Percentiles rank a stretch among this genome's conserved stretches.
These are phyloP conservation scores for Phytophthora aleatoria DNA, from an alignment of 352 stramenopile species.

Conservation along the genomic window DNA sequence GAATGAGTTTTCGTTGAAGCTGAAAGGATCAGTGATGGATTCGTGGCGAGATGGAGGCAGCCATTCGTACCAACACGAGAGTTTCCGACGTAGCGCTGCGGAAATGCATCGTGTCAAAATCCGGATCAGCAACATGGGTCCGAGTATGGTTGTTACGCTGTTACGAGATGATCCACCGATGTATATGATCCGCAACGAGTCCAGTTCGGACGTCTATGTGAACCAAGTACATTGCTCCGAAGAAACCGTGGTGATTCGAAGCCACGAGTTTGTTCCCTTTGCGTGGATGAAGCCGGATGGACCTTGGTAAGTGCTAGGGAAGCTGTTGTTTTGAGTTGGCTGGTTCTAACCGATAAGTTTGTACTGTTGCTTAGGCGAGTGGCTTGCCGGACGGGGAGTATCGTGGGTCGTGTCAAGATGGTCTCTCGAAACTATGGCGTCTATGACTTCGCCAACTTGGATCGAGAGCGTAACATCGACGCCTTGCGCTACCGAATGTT, in stretches of 20 bases:
- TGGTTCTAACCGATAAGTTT: constrained; percentile 4
- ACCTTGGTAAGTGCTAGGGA: constrained; percentile 53
- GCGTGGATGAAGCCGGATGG: constrained; percentile 81
- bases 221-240: constrained; percentile 72
- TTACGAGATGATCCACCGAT: constrained; percentile 79
- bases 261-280: constrained; percentile 78
- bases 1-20: constrained; percentile 84
- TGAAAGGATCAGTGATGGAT: constrained; percentile 60
- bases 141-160: constrained; percentile 84
- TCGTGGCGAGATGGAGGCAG: constrained; percentile 53
- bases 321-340: not conserved
- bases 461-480: constrained; percentile 75
- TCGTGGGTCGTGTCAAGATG: constrained; percentile 51
- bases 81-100: constrained; percentile 45
- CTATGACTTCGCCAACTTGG: constrained; percentile 87
- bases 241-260: constrained; percentile 65
- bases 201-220: constrained; percentile 72
- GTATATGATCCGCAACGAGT: constrained; percentile 88
- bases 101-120: constrained; percentile 77
- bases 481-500: constrained; percentile 75
- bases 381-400: constrained; percentile 61
- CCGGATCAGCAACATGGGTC: constrained; percentile 75
- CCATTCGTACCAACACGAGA: constrained; percentile 41
- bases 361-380: constrained; percentile 54
- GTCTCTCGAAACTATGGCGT: constrained; percentile 67